phyloP scores from a whole-genome alignment of 352 stramenopile species.

The Phytopythium vexans region DNA sequence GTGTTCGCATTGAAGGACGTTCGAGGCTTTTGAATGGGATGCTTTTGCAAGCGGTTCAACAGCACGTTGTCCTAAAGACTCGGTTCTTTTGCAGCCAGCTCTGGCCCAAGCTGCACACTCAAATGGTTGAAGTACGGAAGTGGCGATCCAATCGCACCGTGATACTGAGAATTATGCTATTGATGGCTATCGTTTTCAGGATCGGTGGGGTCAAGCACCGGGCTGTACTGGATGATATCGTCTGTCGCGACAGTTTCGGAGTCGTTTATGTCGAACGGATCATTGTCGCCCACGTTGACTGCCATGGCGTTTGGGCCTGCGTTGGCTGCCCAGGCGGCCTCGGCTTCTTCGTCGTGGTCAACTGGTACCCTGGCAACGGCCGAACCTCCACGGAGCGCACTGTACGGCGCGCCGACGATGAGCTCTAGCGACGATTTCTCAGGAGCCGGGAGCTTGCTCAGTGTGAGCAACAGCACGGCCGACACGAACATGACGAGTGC shows the following conservation, averaged over 20 bases:
- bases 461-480: conserved; percentile 1
- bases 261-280: background rate
- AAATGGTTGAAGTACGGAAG: no score
- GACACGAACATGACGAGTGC: conserved; percentile 1
- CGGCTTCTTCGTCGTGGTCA: background rate
- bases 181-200: no score
- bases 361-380: background rate
- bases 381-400: background rate
- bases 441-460: conserved; percentile 2
- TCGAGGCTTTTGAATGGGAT: conserved; percentile 2
- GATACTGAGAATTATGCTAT: no score
- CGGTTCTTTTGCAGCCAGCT: no score
- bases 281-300: background rate
- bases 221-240: no score
- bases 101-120: no score
- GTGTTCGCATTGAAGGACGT: conserved; percentile 62
- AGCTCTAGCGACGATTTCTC: conserved; percentile 6
- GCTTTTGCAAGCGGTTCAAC: no score
- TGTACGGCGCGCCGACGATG: conserved; percentile 2
- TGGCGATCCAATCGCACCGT: no score
- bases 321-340: background rate
- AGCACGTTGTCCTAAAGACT: background rate
- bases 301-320: background rate
- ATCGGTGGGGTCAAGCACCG: no score
- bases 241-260: no score